Evolutionary conservation across 208 protist genomes (phyloP).

Genomic region (Entamoeba histolytica): DNA sequence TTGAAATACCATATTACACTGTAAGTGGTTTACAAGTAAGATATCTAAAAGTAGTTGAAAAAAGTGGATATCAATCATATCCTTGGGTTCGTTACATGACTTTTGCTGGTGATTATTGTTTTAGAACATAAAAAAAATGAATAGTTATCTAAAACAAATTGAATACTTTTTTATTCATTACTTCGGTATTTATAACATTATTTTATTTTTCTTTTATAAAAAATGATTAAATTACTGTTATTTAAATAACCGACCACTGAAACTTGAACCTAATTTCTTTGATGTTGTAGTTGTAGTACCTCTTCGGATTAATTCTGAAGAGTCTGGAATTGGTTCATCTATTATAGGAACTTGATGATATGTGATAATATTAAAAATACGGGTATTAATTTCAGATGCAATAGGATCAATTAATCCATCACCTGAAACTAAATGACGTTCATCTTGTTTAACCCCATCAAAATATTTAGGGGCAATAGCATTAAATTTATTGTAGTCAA

Average conservation of each 20-base stretch:
- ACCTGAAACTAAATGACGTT: neutral
- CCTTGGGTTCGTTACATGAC: neutral
- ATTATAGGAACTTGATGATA: neutral
- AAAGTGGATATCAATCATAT: neutral
- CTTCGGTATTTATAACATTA: constrained; percentile 27
- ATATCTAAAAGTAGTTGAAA: constrained; percentile 3
- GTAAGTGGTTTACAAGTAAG: neutral
- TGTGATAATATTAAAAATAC: neutral
- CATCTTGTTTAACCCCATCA: neutral
- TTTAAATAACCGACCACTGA: no score
- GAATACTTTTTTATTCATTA: constrained; percentile 9
- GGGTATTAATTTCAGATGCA: neutral
- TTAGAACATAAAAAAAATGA: neutral
- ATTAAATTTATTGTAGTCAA: neutral
- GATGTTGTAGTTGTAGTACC: neutral
- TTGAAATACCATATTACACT: neutral
- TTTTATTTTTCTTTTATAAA: no score
- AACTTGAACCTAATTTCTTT: neutral
- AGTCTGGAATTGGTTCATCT: neutral
- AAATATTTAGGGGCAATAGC: neutral
- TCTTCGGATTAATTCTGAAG: neutral
- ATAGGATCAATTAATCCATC: neutral
- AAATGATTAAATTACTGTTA: no score
- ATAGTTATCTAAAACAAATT: no score
- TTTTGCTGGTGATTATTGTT: neutral